Base-by-base conservation (phyloP, 768 basidiomycete genomes). In the Dictyophora rubrovolvata region DNA sequence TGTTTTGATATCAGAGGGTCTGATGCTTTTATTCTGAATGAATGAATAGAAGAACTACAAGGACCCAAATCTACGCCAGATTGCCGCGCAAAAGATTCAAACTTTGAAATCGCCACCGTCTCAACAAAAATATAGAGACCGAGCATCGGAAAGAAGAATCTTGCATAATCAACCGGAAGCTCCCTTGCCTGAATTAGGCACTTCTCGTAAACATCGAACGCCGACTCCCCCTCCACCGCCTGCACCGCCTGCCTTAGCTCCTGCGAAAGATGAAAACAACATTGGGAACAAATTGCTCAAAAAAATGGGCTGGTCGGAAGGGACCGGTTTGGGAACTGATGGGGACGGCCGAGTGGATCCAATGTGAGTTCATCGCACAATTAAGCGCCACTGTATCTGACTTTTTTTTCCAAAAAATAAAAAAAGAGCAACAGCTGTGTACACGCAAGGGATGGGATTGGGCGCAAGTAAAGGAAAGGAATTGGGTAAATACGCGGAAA, bases 261-360 rank as follows among this genome's bases (percentile, higher is more conserved):
- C 85, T 5, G 89, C 82, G 5, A 75, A 89, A 68, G 93, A 97
- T 65, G 82, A 85, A 53, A 84, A 66, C 47, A 98, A 98, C 65
- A 81, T 92, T 11, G 96, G 96, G 6, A 94, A 94, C 68, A 93
- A 91, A 67, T 69, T 99, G 59, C 70, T 98, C 62, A 91, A 92
- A 70, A 94, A 95, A 83, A 97, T 98, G 94, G 96, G 95, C 0
- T 98, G 94, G 94, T 89, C 79, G 62, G 87, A 88, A 65, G 94
- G 94, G 6, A 84, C 80, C 16, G 94, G 95, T 1, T 72, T 98
- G 46, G 95, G 95, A 0, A 79, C 82, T 7, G 78, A 79, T 51
- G 88, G 88, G 4, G 88, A 90, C 55, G 94, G 94, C 48, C 73
- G 93, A 59, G 84, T 91, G 11, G 91, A 94, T 58, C 93, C 94